These are phyloP conservation scores for Amaranthus hypochondriacus DNA, from an alignment of 148 eudicot genomes.

Conservation along the genomic window DNA sequence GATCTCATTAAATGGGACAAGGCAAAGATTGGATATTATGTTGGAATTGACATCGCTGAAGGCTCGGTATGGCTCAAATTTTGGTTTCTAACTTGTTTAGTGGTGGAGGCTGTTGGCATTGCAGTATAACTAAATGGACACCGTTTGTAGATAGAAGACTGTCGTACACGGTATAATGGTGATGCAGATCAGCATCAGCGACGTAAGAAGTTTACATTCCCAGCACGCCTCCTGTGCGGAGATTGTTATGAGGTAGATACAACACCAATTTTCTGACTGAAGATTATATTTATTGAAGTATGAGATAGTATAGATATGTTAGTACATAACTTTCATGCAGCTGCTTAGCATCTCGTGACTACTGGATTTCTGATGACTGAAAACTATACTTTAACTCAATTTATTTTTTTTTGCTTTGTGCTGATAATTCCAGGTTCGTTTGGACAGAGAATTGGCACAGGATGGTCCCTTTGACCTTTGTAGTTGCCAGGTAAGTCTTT, in stretches of 20 bases:
- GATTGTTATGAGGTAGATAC: slow-evolving; percentile 87
- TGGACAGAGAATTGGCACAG: slow-evolving; percentile 73
- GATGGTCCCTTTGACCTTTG: slow-evolving; percentile 94
- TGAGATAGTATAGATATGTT: not conserved
- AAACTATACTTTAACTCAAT: not conserved
- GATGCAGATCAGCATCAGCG: slow-evolving; percentile 96
- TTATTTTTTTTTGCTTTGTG: slow-evolving; percentile 9
- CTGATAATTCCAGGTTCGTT: slow-evolving; percentile 47
- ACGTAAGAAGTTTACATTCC: slow-evolving; percentile 84
- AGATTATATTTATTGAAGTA: not conserved
- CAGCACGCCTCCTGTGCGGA: slow-evolving; percentile 91
- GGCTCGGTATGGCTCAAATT: slow-evolving; percentile 65
- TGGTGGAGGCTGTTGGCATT: not conserved
- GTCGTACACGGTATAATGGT: slow-evolving; percentile 94
- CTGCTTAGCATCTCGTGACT: not conserved
- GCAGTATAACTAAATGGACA: not conserved
- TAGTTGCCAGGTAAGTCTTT: slow-evolving; percentile 82
- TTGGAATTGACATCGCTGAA: slow-evolving; percentile 93
- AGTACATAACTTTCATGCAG: not conserved
- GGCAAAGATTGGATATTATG: slow-evolving; percentile 91
- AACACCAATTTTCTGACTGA: not conserved
- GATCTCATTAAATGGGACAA: slow-evolving; percentile 99
- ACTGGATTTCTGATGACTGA: not conserved
- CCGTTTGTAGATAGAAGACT: slow-evolving; percentile 78
- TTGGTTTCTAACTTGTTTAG: not conserved